A percentile compares a stretch with the other conserved stretches of the same genome.
These are phyloP conservation scores for Yarrowia bubula DNA, from an alignment of 805 yeast species.

Conservation along the genomic window DNA sequence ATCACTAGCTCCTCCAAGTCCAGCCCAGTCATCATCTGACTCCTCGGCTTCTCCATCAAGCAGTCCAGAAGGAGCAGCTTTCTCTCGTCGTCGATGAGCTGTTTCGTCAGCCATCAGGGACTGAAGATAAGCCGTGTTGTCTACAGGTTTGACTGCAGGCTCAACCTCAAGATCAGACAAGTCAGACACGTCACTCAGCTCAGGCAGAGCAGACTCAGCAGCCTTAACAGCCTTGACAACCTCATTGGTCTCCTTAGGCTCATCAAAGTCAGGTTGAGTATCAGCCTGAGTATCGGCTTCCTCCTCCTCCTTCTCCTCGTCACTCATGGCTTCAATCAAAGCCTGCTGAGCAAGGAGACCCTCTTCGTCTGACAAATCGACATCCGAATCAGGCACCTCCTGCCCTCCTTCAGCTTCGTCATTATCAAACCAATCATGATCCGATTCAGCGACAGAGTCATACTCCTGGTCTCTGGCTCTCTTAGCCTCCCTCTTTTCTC, in stretches of 20 bases:
- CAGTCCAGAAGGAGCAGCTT: conserved; percentile 25
- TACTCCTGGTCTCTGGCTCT: conserved; percentile 47
- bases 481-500: not conserved
- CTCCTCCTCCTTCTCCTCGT: not conserved
- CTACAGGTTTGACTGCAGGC: not conserved
- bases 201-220: not conserved
- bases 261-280: not conserved
- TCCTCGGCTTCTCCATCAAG: conserved; percentile 36
- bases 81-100: not conserved
- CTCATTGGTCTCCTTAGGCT: not conserved
- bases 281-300: not conserved
- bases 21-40: conserved; percentile 38
- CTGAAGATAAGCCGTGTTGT: conserved; percentile 6
- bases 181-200: too few relatives aligned
- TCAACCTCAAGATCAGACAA: too few relatives aligned
- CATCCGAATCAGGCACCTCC: conserved; percentile 60
- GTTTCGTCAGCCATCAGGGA: not conserved
- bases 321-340: not conserved
- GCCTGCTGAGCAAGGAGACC: not conserved
- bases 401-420: conserved; percentile 48
- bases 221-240: not conserved
- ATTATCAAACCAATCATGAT: conserved; percentile 78
- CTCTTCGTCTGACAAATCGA: not conserved
- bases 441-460: conserved; percentile 58
- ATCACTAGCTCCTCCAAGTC: conserved; percentile 35